Base-by-base conservation (phyloP, 345 rosid species). In the Populus deltoides region DNA sequence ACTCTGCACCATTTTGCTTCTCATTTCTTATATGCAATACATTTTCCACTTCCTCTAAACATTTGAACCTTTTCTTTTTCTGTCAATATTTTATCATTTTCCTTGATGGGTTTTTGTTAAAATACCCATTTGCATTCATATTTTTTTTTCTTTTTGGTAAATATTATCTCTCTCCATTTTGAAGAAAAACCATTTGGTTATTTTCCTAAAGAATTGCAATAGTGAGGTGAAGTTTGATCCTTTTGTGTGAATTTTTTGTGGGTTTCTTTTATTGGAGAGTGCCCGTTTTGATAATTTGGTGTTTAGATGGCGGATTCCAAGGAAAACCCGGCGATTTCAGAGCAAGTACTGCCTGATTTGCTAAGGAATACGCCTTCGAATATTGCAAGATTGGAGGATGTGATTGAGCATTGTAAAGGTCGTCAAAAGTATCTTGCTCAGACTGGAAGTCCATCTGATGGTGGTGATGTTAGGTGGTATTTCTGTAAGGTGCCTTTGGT, bases 401-500 rank as follows among this genome's bases (percentile, higher is more conserved):
- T 88, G 53, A 96, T 96, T 59, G 94, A 92, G 88, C 89, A 91
- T 45, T 88, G 89, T 66, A 59, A 77, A 68, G 99, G 91, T n/a
- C 86, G 98, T 22, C 95, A 82, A 78, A 96, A 96, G 90, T 96
- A 96, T 83, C 87, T 88, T 51, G 93, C 98, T 8, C 94, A 87
- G 71, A 96, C 99, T 3, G 63, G 73, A 71, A 96, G 99, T 83
- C 91, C 97, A 0, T 96, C 97, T 0, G 99, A 93, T 75, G 98
- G 98, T 2, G 86, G 89, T 73, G 97, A 96, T 76, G 97, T 91
- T 70, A 90, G 98, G 8, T 96, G 99, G 99, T 96, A 93, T 84
- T 96, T 90, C 63, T 93, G 92, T 72, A 89, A 92, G 84, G 89
- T 89, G 74, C 95, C 97, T 80, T 85, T 96, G 80, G 90, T 90